These are phyloP conservation scores for Sporisorium reilianum DNA, from an alignment of 1,284 basidiomycete species.

Conservation along the genomic window DNA sequence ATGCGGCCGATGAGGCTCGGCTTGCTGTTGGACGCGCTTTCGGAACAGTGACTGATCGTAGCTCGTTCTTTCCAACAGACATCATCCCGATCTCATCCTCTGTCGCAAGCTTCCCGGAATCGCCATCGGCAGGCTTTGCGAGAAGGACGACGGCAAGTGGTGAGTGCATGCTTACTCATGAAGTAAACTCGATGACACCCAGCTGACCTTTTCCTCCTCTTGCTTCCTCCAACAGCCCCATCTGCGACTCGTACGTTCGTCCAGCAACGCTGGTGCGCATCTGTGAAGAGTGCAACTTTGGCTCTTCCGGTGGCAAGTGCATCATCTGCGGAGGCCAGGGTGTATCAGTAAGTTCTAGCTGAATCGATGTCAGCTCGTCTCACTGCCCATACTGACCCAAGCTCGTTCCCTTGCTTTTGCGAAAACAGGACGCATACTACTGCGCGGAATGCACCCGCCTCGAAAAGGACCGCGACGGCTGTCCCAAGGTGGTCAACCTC, in stretches of 20 bases:
- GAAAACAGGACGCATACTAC: conserved; percentile 66
- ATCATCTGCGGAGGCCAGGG: conserved; percentile 80
- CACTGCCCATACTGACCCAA: not conserved
- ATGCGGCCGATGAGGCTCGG: too few species aligned
- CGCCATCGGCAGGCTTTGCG: conserved; percentile 93
- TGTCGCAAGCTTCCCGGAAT: conserved; percentile 96
- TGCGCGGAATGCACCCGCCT: conserved; percentile 81
- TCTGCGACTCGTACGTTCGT: conserved; percentile 98
- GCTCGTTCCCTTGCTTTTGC: not conserved
- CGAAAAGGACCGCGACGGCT: conserved; percentile 98
- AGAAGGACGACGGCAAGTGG: conserved; percentile 99
- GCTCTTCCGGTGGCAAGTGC: conserved; percentile 94
- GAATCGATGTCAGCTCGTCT: not conserved
- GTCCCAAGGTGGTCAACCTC: conserved; percentile 97
- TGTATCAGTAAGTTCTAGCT: conserved; percentile 63
- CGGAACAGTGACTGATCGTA: not conserved
- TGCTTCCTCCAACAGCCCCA: conserved; percentile 77
- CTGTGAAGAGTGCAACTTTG: conserved; percentile 98
- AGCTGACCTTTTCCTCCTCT: conserved; percentile 10
- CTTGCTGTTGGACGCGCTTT: not conserved
- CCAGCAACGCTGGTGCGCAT: conserved; percentile 97
- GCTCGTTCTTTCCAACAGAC: conserved; percentile 16
- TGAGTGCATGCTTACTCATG: conserved; percentile 70
- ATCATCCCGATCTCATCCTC: conserved; percentile 86
- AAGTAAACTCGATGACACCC: not conserved